Evolutionary conservation across 306 rosid genomes (phyloP), one percentile per base, ranked within the genome.

Genomic region (Hylodesmum podocarpum): DNA sequence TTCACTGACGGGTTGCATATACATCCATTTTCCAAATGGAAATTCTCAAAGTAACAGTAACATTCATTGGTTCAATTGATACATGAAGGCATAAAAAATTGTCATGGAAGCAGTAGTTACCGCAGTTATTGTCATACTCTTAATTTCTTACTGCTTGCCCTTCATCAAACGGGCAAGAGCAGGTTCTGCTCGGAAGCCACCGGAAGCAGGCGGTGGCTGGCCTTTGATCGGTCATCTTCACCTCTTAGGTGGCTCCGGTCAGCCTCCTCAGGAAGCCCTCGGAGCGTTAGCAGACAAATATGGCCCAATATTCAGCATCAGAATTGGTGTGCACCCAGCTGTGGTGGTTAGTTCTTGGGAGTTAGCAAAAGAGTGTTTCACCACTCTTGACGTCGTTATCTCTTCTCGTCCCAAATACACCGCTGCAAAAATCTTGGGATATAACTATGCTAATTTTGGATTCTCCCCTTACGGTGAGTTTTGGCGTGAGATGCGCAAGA

Each of bases 221-320:
- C 72, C 72, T 39, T 66, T 66, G 34, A 40, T 66, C 36, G 72
- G 72, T 40, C 72, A 66, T 40, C 53, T 66, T 22, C 36, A 66
- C 36, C 72, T 66, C 22, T 40, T 66, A 5, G 53, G 72, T 22
- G 72, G 53, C 13, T 66, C 72, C 53, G 16, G 3, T 65, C 4
- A 39, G 22, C 53, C 51, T 4, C 53, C 49, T 21, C 7, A 40
- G 53, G 5, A 5, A 40, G 6, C 21, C 53, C 1, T 66, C 12
- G 72, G 53, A 22, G 4, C 33, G 21, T 66, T 66, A 6, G 72
- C 72, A 66, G 72, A 66, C 19, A 40, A 66, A 44, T 66, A 66
- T 14, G 72, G 72, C 0, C 53, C 72, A 39, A 66, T 66, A 66
- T 66, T 66, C 72, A 40, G 72, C 34, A 66, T 66, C 22, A 19